A percentile compares a stretch with the other conserved stretches of the same genome.
Conservation (phyloP, 2,329 filamentous ascomycete genomes). For the Pseudocercospora crystallina region DNA sequence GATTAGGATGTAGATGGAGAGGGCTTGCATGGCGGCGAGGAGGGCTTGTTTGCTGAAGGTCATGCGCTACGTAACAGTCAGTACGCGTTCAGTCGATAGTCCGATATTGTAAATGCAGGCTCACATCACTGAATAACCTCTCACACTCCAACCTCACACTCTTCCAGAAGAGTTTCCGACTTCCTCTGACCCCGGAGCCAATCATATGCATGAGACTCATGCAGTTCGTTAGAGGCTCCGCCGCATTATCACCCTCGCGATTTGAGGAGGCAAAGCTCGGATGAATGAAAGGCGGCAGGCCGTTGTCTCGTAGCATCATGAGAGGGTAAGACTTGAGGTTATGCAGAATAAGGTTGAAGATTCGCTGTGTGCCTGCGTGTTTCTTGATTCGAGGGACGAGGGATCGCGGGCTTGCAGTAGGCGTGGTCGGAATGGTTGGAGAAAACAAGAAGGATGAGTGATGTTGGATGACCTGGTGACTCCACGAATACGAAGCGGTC, state of each 20-base stretch:
- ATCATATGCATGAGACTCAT: slow-evolving; percentile 46
- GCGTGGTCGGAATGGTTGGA: no score
- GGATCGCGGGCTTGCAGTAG: no score
- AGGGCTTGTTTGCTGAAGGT: slow-evolving; percentile 31
- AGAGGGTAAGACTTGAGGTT: slow-evolving; percentile 43
- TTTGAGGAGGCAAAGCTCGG: slow-evolving; percentile 27
- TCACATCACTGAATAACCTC: slow-evolving; percentile 23
- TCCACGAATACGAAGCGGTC: no score
- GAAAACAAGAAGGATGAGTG: no score
- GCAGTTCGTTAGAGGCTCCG: slow-evolving; percentile 43
- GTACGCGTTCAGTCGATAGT: neutral
- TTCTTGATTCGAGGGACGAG: no score
- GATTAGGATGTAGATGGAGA: slow-evolving; percentile 46
- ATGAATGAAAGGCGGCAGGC: slow-evolving; percentile 47
- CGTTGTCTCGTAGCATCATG: slow-evolving; percentile 39
- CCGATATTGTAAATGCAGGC: no score
- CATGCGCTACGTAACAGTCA: neutral
- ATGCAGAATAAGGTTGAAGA: slow-evolving; percentile 40
- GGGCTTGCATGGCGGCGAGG: slow-evolving; percentile 46
- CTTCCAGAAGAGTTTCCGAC: slow-evolving; percentile 47
- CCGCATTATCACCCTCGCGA: slow-evolving; percentile 22
- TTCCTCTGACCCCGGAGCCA: slow-evolving; percentile 33
- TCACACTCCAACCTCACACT: slow-evolving; percentile 48
- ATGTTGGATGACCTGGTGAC: no score
- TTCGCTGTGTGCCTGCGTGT: slow-evolving; percentile 28